Percentiles rank a stretch among this genome's conserved stretches.
phyloP scores from a whole-genome alignment of 2,329 filamentous ascomycete genomes.

The Phoma sp. region DNA sequence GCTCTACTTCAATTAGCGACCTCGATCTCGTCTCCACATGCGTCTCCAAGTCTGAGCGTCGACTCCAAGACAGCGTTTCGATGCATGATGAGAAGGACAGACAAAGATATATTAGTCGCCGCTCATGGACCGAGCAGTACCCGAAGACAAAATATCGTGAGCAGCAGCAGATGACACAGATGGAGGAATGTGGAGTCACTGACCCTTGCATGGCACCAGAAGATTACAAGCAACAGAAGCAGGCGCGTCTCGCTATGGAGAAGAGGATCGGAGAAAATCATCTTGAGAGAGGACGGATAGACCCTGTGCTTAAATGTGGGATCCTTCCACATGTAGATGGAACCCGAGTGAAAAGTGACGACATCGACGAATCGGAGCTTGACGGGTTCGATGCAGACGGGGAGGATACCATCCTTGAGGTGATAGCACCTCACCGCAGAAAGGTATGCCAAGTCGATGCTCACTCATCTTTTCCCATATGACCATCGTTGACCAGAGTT shows the following conservation, averaged over 20 bases:
- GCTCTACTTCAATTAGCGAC: neutral
- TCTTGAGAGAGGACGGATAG: too few relatives aligned
- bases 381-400: neutral
- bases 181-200: too few relatives aligned
- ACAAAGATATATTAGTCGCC: neutral
- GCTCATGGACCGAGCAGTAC: neutral
- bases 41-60: neutral
- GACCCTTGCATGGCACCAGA: neutral
- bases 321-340: neutral
- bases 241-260: neutral
- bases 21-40: neutral
- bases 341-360: neutral
- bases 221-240: neutral
- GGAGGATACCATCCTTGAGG: neutral
- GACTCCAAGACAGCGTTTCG: constrained; percentile 4
- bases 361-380: neutral
- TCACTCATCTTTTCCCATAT: neutral
- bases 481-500: neutral
- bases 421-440: neutral
- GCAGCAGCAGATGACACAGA: neutral
- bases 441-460: neutral
- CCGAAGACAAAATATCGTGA: neutral
- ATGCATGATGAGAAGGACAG: constrained; percentile 4
- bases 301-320: neutral
- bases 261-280: neutral